Base-by-base conservation (phyloP, 768 basidiomycete species). In the Hirschioporus abietinus region DNA sequence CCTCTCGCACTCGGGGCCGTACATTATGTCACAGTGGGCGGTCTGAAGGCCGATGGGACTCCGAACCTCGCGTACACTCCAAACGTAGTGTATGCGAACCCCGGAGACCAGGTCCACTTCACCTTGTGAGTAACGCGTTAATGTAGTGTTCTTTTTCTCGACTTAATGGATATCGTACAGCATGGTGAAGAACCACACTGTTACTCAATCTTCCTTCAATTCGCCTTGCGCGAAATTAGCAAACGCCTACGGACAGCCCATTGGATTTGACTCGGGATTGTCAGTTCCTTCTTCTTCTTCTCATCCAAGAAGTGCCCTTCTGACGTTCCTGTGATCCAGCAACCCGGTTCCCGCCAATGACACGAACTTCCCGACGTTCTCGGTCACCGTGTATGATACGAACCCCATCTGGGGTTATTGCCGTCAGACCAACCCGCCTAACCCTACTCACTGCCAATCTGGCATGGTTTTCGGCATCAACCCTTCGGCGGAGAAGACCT, bases 401-500 rank as follows among this genome's bases (percentile, higher is more conserved):
- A 75, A 81, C 66, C 84, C 87, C 1, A 75, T 84, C 65, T 88
- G 86, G 86, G 79, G 85, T 6, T 88, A 80, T 75, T 88, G 87
- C 73, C 76, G 80, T 18, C 87, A 88, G 72, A 74, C 20, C 24
- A 25, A 25, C 60, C 30, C 60, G 60, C 42, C 42, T 10, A 61
- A 61, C 30, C 24, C 75, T 20, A 76, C 76, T 63, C 88, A 89
- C 73, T 88, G 88, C 66, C 79, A 80, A 42, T 73, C 77, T 35
- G 86, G 87, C 18, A 89, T 88, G 88, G 88, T 89, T 27, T 87
- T 88, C 72, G 84, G 86, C 23, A 76, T 88, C 71, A 90, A 90
- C 72, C 83, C 87, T 3, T 34, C 60, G 25, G 30, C 24, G 20
- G 85, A 82, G 18, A 74, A 78, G 74, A 77, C 84, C 23, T 82